These are phyloP conservation scores for Rhodamnia rubescens DNA, from an alignment of 345 rosid genomes.

Conservation along the genomic window DNA sequence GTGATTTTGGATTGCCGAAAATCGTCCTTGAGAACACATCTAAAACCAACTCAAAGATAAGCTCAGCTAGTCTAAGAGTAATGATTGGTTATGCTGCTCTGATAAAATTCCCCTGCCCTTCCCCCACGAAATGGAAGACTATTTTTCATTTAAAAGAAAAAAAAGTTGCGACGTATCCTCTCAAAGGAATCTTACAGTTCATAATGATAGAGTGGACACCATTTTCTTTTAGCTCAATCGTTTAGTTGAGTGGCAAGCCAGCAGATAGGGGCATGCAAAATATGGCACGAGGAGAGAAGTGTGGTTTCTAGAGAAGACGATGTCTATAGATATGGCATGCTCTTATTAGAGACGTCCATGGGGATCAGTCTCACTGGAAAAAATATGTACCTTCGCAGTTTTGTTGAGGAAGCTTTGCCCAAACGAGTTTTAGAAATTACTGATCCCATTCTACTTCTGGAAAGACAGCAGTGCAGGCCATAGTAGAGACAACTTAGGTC, in stretches of 20 bases:
- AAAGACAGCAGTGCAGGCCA: not conserved
- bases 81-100: too few species aligned
- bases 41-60: too few species aligned
- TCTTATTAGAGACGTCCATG: slow-evolving; percentile 13
- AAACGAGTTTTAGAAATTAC: not conserved
- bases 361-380: slow-evolving; percentile 12
- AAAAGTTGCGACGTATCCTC: not conserved
- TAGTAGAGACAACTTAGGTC: not conserved
- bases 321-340: slow-evolving; percentile 19
- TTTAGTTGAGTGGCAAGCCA: not conserved
- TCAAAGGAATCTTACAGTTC: not conserved
- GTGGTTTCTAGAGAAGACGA: slow-evolving; percentile 8
- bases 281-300: slow-evolving; percentile 19
- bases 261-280: not conserved
- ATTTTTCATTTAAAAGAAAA: not conserved
- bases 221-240: not conserved
- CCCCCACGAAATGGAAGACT: not conserved
- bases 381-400: not conserved
- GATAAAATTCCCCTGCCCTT: too few species aligned
- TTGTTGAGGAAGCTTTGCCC: slow-evolving; percentile 4
- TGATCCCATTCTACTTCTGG: slow-evolving; percentile 1
- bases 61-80: too few species aligned
- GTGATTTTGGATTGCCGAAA: too few species aligned
- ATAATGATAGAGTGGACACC: not conserved
- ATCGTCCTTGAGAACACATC: too few species aligned